Base-by-base conservation (phyloP, 371 early-diverging fungal genomes). In the Mortierella polycephala region DNA sequence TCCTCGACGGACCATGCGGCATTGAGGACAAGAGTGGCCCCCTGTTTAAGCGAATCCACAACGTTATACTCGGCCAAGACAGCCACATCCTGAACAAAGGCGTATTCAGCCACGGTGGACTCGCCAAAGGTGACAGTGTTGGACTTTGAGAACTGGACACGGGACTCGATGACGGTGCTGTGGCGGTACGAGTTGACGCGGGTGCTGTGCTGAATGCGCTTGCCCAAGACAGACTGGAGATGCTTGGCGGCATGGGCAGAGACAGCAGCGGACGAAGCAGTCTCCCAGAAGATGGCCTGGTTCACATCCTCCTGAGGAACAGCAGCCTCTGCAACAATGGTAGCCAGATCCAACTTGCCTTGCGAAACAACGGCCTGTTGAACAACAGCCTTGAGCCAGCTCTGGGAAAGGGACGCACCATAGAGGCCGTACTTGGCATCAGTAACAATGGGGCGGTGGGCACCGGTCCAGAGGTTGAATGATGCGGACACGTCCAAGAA, bases 401-500 rank as follows among this genome's bases (percentile, higher is more conserved):
- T 58, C 21, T 74, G 69, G 21, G 77, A 64, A 11, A 83, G 64
- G 13, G 65, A 59, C 23, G 66, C 30, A 1, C 73, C 71, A 40
- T 71, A 50, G 37, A 62, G 67, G 23, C 79, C 70, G 18, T 75
- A 83, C 71, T 81, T 83, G 47, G 60, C 80, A 42, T 81, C 70
- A 39, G 70, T 50, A 13, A 83, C 72, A n/a, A 42, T 46, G 23
- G 83, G 81, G 20, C 69, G 62, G 45, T 63, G 71, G 12, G 62
- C 61, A 3, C 71, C 81, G 6, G 66, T 74, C 62, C 89, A 85
- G 64, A 89, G 88, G 61, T 91, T 90, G 69, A 91, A 85, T 10
- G 91, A 86, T n/a, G 90, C 87, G 46, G 91, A 86, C 20, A 93
- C 87, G 62, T 93, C 92, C 67, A 90, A 80, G 72, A 87, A 91